Percentiles rank a stretch among this genome's conserved stretches.
Evolutionary conservation across 352 stramenopile genomes (phyloP).

Genomic region (Pythium rhizo-oryzae): DNA sequence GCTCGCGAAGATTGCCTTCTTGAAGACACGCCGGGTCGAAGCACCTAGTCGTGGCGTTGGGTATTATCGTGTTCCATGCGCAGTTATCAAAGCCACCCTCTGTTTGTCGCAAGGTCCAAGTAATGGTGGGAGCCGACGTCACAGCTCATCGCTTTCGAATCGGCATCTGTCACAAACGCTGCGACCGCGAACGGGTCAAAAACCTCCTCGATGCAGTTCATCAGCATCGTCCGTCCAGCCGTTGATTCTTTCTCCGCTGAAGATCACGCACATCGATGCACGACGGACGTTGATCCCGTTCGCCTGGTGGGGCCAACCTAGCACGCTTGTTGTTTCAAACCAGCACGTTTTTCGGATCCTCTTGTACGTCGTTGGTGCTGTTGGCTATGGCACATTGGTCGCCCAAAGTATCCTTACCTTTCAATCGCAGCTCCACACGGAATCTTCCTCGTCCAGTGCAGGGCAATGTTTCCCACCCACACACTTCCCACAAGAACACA

Average conservation of each 20-base stretch:
- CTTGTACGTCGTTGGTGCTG: neutral
- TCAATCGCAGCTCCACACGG: neutral
- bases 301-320: neutral
- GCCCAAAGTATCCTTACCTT: neutral
- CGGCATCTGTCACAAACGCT: neutral
- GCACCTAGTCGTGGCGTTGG: neutral
- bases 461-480: neutral
- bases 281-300: constrained; percentile 11
- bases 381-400: neutral
- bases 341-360: neutral
- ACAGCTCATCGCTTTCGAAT: neutral
- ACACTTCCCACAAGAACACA: too few species aligned
- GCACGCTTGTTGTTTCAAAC: neutral
- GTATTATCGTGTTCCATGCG: neutral
- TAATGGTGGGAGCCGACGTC: neutral
- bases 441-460: neutral
- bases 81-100: constrained; percentile 1
- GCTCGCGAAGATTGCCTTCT: constrained; percentile 7
- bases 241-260: constrained; percentile 4
- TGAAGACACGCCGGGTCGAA: neutral
- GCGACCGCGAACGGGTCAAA: neutral
- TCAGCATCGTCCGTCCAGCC: neutral
- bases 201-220: too few species aligned
- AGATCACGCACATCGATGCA: constrained; percentile 6
- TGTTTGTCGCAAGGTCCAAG: neutral